Evolutionary conservation across 805 yeast genomes (phyloP), one percentile per base, ranked within the genome.

Genomic region (Saccharomycopsis capsularis): DNA sequence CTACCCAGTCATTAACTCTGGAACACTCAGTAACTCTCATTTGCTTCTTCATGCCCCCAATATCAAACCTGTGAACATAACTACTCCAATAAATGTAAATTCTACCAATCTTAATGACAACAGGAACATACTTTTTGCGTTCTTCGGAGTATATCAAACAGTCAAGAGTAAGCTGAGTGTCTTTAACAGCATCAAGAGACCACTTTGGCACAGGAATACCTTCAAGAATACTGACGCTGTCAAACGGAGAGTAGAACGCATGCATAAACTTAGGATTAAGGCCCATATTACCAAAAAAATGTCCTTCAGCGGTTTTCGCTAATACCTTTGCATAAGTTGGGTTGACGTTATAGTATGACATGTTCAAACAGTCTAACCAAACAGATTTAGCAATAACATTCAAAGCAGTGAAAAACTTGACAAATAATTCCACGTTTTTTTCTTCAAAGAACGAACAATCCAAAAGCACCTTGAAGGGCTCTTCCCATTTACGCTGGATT

Each of bases 401-500:
- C 21, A 48, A 16, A 4, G 16, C 9, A 16, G 21, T 25, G 11
- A 36, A 42, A 16, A 15, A 48, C 18, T 46, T 37, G 4, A 15
- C 19, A 21, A 44, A 44, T 23, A 19, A 22, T 3, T 23, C 29
- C 6, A 25, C 18, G 30, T 18, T 16, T 18, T 23, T 19, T 16
- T 27, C 66, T 24, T 68, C 62, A 59, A 73, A 80, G 11, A 79
- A 82, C 0, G 95, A 83, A 56, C 85, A 79, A 62, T 88, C 96
- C 50, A 78, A 56, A 5, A 87, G 73, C 41, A 81, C 51, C 51
- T 76, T 75, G 60, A 74, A 85, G 51, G 78, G 78, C 29, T 76
- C 72, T 19, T 80, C 78, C 93, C 95, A 85, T 24, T 85, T 72
- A 58, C 81, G 83, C 47, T 82, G 74, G n/a, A 81, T 74, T 3